These are phyloP conservation scores for Colletotrichum sp. DNA, from an alignment of 2,329 filamentous ascomycete genomes.

Conservation along the genomic window DNA sequence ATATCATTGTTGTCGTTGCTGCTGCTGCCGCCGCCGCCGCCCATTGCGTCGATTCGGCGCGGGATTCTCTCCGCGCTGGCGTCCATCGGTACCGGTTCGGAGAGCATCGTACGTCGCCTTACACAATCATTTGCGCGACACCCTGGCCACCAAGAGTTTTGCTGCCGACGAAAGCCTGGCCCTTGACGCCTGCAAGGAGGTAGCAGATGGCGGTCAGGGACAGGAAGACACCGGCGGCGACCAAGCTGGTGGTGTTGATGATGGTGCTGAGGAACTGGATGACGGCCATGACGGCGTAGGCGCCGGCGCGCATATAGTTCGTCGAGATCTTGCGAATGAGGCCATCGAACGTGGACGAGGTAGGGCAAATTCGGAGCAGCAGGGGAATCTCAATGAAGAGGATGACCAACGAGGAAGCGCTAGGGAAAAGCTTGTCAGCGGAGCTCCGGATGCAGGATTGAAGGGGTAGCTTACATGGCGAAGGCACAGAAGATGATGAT, in stretches of 20 bases:
- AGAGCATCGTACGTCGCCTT: constrained; percentile 29
- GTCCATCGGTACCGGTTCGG: not conserved
- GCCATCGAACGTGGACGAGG: constrained; percentile 84
- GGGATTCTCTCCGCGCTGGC: not conserved
- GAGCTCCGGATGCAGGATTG: not conserved
- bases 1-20: constrained; percentile 15
- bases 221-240: constrained; percentile 86
- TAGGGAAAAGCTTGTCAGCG: constrained; percentile 37
- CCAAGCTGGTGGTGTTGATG: constrained; percentile 69
- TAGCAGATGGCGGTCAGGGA: constrained; percentile 83
- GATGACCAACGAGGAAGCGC: constrained; percentile 74
- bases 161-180: constrained; percentile 87
- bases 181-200: constrained; percentile 77
- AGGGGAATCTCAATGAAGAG: constrained; percentile 91
- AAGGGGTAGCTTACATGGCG: constrained; percentile 52
- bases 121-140: constrained; percentile 98
- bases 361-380: constrained; percentile 96
- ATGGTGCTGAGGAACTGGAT: constrained; percentile 86
- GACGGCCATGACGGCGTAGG: constrained; percentile 82
- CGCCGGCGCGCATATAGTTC: constrained; percentile 93
- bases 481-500: constrained; percentile 59
- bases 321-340: constrained; percentile 92
- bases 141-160: constrained; percentile 95
- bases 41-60: not conserved
- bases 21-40: not conserved